Evolutionary conservation across 345 rosid species (phyloP).

Genomic region (Pugionium dolabratum): DNA sequence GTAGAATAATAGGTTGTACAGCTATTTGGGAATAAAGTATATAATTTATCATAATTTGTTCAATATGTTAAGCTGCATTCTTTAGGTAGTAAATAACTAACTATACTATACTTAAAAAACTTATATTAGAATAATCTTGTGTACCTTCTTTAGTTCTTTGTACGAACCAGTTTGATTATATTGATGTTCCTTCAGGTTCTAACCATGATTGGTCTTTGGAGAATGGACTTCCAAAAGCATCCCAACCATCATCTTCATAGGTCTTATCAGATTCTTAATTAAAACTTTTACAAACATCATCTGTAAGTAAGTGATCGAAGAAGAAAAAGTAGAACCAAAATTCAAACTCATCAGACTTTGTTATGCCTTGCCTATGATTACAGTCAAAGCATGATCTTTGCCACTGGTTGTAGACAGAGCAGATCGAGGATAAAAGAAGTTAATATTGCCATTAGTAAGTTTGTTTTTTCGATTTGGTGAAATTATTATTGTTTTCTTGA

Average conservation of each 20-base stretch:
- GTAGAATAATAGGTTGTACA: slow-evolving; percentile 3
- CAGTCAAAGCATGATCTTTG: slow-evolving; percentile 8
- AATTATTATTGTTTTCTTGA: too few species aligned
- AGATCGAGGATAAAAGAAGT: slow-evolving; percentile 7
- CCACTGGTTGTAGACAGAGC: slow-evolving; percentile 5
- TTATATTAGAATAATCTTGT: neutral
- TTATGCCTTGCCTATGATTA: slow-evolving; percentile 4
- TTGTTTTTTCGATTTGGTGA: neutral
- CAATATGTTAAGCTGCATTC: neutral
- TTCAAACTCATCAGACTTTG: slow-evolving; percentile 7
- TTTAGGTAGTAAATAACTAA: neutral
- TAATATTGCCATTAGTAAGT: slow-evolving; percentile 1
- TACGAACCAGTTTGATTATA: neutral
- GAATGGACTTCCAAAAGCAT: slow-evolving; percentile 18
- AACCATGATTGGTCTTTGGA: slow-evolving; percentile 2
- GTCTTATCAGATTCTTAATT: slow-evolving; percentile 1
- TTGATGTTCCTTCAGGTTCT: slow-evolving; percentile 19
- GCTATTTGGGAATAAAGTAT: neutral
- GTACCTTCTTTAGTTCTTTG: neutral
- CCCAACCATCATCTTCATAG: slow-evolving; percentile 15
- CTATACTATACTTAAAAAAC: neutral
- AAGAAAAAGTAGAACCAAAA: slow-evolving; percentile 3
- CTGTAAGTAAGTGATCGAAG: neutral
- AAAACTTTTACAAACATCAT: neutral
- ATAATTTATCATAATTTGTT: neutral